Evolutionary conservation across 2,329 filamentous ascomycete species (phyloP).

Genomic region (Pseudogymnoascus sp.): DNA sequence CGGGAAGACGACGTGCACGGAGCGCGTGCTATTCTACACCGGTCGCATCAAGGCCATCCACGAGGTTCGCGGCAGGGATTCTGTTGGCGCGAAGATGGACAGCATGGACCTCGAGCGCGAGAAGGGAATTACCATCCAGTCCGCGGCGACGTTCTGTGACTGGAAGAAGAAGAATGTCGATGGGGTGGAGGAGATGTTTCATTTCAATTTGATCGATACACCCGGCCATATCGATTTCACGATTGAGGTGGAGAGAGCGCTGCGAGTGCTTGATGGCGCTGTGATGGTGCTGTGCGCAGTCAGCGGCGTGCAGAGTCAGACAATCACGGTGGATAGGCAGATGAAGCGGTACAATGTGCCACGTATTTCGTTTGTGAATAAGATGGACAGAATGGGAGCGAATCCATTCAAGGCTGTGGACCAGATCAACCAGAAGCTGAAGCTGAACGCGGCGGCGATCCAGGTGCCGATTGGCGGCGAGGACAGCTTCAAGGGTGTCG

Average conservation of each 20-base stretch:
- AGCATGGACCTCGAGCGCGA: conserved; percentile 98
- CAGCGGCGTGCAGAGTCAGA: conserved; percentile 94
- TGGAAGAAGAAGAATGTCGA: conserved; percentile 76
- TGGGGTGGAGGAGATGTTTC: conserved; percentile 81
- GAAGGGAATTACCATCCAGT: conserved; percentile 98
- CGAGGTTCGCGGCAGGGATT: conserved; percentile 90
- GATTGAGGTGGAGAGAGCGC: conserved; percentile 91
- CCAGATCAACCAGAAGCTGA: conserved; percentile 93
- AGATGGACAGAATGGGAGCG: conserved; percentile 98
- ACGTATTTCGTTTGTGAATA: conserved; percentile 93
- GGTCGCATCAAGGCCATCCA: conserved; percentile 95
- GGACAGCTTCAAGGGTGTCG: conserved; percentile 83
- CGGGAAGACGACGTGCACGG: conserved; percentile 93
- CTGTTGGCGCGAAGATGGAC: conserved; percentile 98
- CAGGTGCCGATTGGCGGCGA: conserved; percentile 92
- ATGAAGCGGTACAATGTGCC: conserved; percentile 98
- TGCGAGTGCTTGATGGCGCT: conserved; percentile 90
- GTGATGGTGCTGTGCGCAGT: conserved; percentile 98
- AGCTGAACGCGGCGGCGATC: conserved; percentile 83
- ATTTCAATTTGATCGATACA: conserved; percentile 97
- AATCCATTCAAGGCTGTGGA: conserved; percentile 97
- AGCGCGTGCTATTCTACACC: conserved; percentile 96
- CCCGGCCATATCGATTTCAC: conserved; percentile 99
- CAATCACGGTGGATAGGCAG: conserved; percentile 94
- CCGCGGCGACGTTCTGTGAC: conserved; percentile 93